A percentile compares a stretch with the other conserved stretches of the same genome.
These are phyloP conservation scores for Coprinopsis marcescibilis DNA, from an alignment of 768 basidiomycete species.

Conservation along the genomic window DNA sequence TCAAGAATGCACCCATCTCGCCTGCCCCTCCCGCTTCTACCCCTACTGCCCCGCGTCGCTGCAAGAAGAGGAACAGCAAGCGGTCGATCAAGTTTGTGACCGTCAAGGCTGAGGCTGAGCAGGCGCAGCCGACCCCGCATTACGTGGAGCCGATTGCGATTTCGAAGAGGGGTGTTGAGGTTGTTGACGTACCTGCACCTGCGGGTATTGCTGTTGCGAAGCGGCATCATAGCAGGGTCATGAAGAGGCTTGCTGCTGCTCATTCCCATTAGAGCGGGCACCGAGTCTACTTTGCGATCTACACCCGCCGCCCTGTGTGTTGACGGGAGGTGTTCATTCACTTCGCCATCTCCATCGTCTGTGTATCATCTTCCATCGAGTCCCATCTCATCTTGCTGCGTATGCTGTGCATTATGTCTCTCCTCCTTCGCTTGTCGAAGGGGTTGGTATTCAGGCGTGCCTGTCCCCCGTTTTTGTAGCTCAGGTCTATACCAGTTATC, in stretches of 20 bases:
- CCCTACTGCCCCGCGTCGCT: background rate
- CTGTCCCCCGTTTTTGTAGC: no score
- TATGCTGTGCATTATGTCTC: no score
- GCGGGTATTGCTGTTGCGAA: background rate
- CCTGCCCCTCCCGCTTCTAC: background rate
- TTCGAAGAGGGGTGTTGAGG: no score
- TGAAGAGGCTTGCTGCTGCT: background rate
- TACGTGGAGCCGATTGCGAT: background rate
- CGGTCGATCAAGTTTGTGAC: background rate
- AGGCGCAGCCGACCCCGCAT: background rate
- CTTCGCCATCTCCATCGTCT: no score
- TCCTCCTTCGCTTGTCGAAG: no score
- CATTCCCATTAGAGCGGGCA: background rate
- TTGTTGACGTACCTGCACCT: background rate
- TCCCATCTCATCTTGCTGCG: no score
- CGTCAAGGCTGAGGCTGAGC: background rate
- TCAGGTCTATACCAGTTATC: no score
- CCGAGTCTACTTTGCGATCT: no score
- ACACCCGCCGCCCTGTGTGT: no score
- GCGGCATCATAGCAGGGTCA: background rate
- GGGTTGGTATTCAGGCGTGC: no score
- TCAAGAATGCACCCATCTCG: background rate
- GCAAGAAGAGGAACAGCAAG: background rate
- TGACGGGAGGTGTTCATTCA: no score
- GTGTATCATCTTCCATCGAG: no score